Evolutionary conservation across 202 grass and related monocot genomes (phyloP), one percentile per base, ranked within the genome.

Genomic region (Musa balbisiana): DNA sequence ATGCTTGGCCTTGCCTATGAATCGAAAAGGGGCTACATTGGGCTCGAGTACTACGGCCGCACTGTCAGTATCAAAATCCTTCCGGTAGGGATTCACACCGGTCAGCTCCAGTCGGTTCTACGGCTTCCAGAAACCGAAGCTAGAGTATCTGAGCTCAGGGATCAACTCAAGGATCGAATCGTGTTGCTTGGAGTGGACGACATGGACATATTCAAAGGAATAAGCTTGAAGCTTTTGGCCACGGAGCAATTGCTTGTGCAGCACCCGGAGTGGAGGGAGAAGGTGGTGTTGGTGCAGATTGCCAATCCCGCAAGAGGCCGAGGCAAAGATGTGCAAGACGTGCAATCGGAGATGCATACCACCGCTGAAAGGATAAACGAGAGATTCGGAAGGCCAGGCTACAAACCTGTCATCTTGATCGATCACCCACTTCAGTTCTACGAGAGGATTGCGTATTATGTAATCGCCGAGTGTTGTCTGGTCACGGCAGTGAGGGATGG

Each of bases 131-230:
- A 85, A 70, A 89, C 80, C 1, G 73, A 79, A 70, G 64, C 69
- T 49, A 74, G 53, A 62, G 83, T 85, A 0, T 33, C 80, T 8
- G 80, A 83, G 65, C 83, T 89, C 25, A 59, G 62, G 52, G 76
- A 76, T 19, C 80, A 74, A 53, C 74, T 89, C 52, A 77, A 77
- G 75, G 67, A 80, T 67, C 64, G 54, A 70, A 52, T 80, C 54
- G 83, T 89, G 50, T 69, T 89, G 52, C 81, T 89, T 23, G 87
- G 83, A 43, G 87, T 89, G 16, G 87, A 89, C 59, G 83, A 89
- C 78, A 83, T 89, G 87, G 87, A 89, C 72, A 89, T 89, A 58
- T 89, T 89, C 62, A 89, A 85, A 85, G 87, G 83, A 67, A 89
- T 89, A 64, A 89, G 83, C 78, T 82, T 89, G 11, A 89, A 89